These are phyloP conservation scores for Alternaria viburni DNA, from an alignment of 2,329 filamentous ascomycete genomes.

Conservation along the genomic window DNA sequence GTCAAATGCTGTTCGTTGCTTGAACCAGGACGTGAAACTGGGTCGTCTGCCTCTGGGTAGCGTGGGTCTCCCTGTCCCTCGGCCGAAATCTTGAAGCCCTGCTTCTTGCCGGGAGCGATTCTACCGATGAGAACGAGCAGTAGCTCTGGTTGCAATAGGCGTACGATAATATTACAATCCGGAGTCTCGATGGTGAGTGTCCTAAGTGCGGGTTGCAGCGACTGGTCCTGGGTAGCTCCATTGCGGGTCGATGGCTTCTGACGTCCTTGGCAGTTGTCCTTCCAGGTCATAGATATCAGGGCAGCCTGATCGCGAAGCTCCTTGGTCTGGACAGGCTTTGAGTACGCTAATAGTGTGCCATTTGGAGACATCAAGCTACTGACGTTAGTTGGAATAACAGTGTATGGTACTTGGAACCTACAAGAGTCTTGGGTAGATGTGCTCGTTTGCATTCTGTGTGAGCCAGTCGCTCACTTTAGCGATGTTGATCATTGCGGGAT, in stretches of 20 bases:
- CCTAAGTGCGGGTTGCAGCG: constrained; percentile 41
- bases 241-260: constrained; percentile 17
- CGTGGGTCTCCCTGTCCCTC: constrained; percentile 51
- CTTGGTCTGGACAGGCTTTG: constrained; percentile 55
- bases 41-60: constrained; percentile 39
- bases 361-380: constrained; percentile 58
- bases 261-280: constrained; percentile 47
- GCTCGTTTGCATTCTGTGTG: constrained; percentile 52
- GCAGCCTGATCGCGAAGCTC: constrained; percentile 58
- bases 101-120: constrained; percentile 51
- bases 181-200: constrained; percentile 57
- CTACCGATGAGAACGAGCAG: constrained; percentile 57
- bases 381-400: constrained; percentile 10
- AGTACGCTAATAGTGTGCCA: constrained; percentile 58
- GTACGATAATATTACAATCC: constrained; percentile 55
- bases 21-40: constrained; percentile 9
- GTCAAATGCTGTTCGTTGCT: constrained; percentile 9
- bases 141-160: constrained; percentile 54
- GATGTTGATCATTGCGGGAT: constrained; percentile 51
- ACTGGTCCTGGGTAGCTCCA: constrained; percentile 9
- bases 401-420: constrained; percentile 28
- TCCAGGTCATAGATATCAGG: constrained; percentile 57
- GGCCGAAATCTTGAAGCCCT: constrained; percentile 51
- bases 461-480: constrained; percentile 54
- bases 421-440: constrained; percentile 54